phyloP scores from a whole-genome alignment of 306 rosid species.

The Senna tora region DNA sequence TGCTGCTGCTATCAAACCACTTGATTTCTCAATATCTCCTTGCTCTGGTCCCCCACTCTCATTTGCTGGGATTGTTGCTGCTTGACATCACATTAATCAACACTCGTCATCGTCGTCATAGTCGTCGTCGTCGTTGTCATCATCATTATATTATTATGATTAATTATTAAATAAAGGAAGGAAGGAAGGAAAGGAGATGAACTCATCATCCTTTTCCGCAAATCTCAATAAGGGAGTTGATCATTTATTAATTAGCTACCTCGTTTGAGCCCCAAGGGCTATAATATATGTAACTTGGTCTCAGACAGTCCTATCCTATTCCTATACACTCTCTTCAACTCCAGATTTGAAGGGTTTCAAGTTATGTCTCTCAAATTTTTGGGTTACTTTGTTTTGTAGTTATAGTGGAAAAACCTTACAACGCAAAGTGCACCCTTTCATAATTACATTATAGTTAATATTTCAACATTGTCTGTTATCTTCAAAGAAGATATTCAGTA shows the following conservation, averaged over 20 bases:
- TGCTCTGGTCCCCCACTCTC: constrained; percentile 55
- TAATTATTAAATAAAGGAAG: constrained; percentile 25
- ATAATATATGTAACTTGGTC: neutral
- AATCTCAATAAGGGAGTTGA: neutral
- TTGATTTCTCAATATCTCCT: constrained; percentile 50
- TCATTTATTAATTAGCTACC: too few species aligned
- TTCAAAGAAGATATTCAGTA: too few species aligned
- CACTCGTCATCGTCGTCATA: neutral
- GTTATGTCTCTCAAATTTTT: neutral
- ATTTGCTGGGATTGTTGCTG: constrained; percentile 58
- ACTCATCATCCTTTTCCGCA: neutral
- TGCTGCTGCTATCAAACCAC: constrained; percentile 47
- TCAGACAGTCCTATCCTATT: neutral
- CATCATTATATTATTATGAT: too few species aligned
- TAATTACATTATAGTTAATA: too few species aligned
- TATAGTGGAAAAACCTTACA: neutral
- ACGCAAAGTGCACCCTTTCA: neutral
- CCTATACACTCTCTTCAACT: neutral
- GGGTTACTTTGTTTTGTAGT: neutral
- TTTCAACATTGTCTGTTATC: neutral
- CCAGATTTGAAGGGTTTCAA: neutral
- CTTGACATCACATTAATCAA: constrained; percentile 46
- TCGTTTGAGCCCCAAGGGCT: neutral
- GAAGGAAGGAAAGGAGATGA: neutral
- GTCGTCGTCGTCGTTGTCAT: too few species aligned